Conservation (phyloP, 2,329 filamentous ascomycete species). For the Sporothrix globosa region DNA sequence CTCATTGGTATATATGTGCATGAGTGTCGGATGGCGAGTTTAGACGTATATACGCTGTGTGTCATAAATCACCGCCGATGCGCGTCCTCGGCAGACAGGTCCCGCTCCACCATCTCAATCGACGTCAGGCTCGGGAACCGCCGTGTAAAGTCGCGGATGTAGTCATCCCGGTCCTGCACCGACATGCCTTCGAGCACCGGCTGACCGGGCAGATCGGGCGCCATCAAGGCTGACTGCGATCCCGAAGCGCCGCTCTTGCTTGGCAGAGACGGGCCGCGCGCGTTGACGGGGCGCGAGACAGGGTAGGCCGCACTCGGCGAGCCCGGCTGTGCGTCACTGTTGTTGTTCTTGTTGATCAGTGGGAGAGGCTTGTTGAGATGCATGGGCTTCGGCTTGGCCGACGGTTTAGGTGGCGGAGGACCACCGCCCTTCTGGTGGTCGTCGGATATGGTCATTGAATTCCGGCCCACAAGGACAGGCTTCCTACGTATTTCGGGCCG, state of each 20-base stretch:
- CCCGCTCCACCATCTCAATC: slow-evolving; percentile 86
- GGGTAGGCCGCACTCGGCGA: slow-evolving; percentile 48
- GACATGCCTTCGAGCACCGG: slow-evolving; percentile 58
- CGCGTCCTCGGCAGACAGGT: slow-evolving; percentile 48
- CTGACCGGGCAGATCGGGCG: slow-evolving; percentile 53
- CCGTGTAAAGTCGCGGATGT: slow-evolving; percentile 73
- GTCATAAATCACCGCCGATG: not conserved
- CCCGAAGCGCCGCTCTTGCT: slow-evolving; percentile 35
- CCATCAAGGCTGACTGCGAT: slow-evolving; percentile 45
- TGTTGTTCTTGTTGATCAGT: slow-evolving; percentile 13
- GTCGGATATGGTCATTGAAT: not conserved
- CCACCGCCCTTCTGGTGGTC: not conserved
- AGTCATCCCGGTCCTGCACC: slow-evolving; percentile 64
- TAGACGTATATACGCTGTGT: not conserved
- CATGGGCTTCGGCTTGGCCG: slow-evolving; percentile 63
- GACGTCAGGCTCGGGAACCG: slow-evolving; percentile 82
- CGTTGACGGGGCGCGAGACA: slow-evolving; percentile 28
- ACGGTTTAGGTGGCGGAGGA: slow-evolving; percentile 46
- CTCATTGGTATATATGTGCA: slow-evolving; percentile 23
- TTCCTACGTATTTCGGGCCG: slow-evolving; percentile 32
- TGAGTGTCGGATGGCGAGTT: not conserved
- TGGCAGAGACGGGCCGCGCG: not conserved
- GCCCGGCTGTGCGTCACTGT: slow-evolving; percentile 40
- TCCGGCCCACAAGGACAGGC: slow-evolving; percentile 26
- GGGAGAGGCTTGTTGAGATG: slow-evolving; percentile 57